Evolutionary conservation across 805 yeast species (phyloP), one percentile per base, ranked within the genome.

Genomic region (Blastobotrys parvus): DNA sequence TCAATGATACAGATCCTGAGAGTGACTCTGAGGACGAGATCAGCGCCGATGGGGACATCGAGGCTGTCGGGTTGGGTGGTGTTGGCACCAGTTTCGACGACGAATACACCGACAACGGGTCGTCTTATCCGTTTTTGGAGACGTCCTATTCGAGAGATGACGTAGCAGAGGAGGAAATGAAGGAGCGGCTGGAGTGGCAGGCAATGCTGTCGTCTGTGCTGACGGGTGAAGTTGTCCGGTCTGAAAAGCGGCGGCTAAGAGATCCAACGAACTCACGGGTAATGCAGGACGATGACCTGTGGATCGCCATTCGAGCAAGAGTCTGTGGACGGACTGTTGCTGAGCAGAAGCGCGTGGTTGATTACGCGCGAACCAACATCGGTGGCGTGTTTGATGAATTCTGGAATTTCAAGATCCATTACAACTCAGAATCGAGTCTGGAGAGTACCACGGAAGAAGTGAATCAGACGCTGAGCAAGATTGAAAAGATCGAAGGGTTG

Each of bases 181-280:
- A 78, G 8, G 97, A 88, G 57, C 71, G 97, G 39, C 67, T 89
- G 10, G 95, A 88, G 63, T 92, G 98, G 98, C 97, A 92, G 62
- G 76, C 90, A 0, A 87, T 92, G 95, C 70, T 92, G 39, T 74
- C 84, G 8, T 74, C 88, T 2, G 97, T 92, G 3, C 72, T 92
- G 29, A 90, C 94, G 2, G 97, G 98, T 52, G 97, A 92, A 61
- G 95, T 92, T 42, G 88, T 92, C 17, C 75, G 82, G 29, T 81
- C 90, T 10, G 98, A 92, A 57, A 92, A 90, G 63, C 52, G 63
- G 27, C 57, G 69, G 19, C 42, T 64, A 36, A 77, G 50, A 60
- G 71, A 42, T 66, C 74, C 49, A 53, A 75, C 44, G 71, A 76
- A 46, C 68, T 79, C 3, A 34, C 52, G 46, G 74, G 75, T 57